Evolutionary conservation across 306 rosid species (phyloP), one percentile per base, ranked within the genome.

Genomic region (Gynostemma pentaphyllum): DNA sequence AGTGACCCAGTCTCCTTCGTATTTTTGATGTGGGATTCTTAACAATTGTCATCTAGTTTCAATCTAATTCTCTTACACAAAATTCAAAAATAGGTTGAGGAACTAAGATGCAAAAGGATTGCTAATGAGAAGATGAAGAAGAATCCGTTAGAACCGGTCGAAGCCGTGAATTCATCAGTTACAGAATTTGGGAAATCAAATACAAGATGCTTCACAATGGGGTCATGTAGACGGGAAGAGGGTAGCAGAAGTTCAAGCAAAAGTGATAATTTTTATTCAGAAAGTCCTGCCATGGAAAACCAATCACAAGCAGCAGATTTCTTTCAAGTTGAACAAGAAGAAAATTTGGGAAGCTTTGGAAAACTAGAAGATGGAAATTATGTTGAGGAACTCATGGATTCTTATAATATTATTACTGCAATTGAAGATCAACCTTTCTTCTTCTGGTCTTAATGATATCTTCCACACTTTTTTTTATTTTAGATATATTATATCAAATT

Each of bases 301-400:
- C 77, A 71, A 27, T 85, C 94, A 1, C 42, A 18, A 44, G 29
- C 44, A 0, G 27, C 9, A 1, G 90, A 88, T 78, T 83, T 81
- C 79, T 85, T 94, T 44, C 95, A 78, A 24, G 91, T 82, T 61
- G 88, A 89, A 70, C 95, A 89, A 18, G 90, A 83, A 65, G 64
- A 80, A 40, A 46, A 47, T 57, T 61, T 75, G 39, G 64, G 79
- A 54, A 70, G 34, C 66, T 75, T 81, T 10, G 78, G 81, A 2
- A 86, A 85, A 62, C 73, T 78, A 19, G 94, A 85, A 71, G 88
- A 77, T 18, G 53, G 65, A 24, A 79, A 77, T 48, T 85, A 72
- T 22, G 32, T 16, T 46, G 84, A 81, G 29, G 68, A 81, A 8
- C 77, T 81, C 9, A 74, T 75, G 21, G 80, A 65, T 71, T 65